Base-by-base conservation (phyloP, 139 green algal genomes). In the Trebouxia sp. region DNA sequence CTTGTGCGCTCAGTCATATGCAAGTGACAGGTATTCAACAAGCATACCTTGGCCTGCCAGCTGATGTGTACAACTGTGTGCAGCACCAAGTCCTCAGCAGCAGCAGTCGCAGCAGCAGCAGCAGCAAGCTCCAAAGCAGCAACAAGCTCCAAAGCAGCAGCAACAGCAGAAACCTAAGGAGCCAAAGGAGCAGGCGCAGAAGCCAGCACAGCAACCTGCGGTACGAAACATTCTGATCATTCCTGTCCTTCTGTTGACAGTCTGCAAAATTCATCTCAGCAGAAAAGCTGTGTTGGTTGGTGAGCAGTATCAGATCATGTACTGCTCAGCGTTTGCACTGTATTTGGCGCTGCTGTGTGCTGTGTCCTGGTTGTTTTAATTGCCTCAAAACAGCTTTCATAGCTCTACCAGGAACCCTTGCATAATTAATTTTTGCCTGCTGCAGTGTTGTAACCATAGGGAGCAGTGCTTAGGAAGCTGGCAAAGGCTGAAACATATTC, bases 91-190 rank as follows among this genome's bases (percentile, higher is more conserved):
- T 43, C 22, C 50, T 51, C 32, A 43, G 11, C 32, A 39, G 79
- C 47, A 42, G 35, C 50, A 66, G 42, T 45, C n/a, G 0, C 50
- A 82, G 62, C 24, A 70, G 35, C 35, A 74, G 43, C 42, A 65
- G 17, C 35, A 74, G 30, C 42, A 65, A 28, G 66, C 65, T 3
- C 66, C 66, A 24, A 76, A 76, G 66, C n/a, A 76, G 39, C 5
- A 24, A 0, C 39, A 76, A 38, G 66, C 65, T 3, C 66, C 66
- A 24, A 76, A 76, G 66, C n/a, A 76, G 39, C 5, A 24, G 1
- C 39, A 76, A 38, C 39, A 76, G 66, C 39, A 76, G 39, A 48
- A 76, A 32, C 82, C 82, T 6, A 86, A 86, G 75, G 76, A 85
- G 69, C 82, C 82, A 4, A 86, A 86, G 75, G 76, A 56, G 51